Base-by-base conservation (phyloP, 192 early-diverging fungal genomes). In the Linnemannia exigua region DNA sequence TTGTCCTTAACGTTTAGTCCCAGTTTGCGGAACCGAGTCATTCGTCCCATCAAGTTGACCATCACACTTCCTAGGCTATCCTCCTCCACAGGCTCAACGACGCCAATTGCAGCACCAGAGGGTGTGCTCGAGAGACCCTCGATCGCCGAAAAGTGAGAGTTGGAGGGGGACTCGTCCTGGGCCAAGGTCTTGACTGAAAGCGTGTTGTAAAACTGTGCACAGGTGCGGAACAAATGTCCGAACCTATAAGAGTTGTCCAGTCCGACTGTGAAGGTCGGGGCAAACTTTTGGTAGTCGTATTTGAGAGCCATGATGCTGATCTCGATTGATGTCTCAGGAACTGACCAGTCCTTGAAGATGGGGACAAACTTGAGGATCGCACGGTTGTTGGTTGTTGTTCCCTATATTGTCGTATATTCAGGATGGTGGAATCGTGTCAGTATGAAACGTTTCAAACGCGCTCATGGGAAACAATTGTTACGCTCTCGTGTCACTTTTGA, bases 331-430 rank as follows among this genome's bases (percentile, higher is more conserved):
- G 91, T 88, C 75, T 96, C 93, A 36, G 90, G 87, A 33, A 91
- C 82, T n/a, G 82, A 84, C 28, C 87, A 87, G 11, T 90, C 88
- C 54, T 93, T 90, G 80, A 97, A 97, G 25, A 97, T 85, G 6
- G 95, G 94, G 31, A 92, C 77, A 41, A 97, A 92, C 79, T 95
- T 94, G 14, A 98, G 88, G 35, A 98, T 84, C 9, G 96, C 97
- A 8, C 95, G 88, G n/a, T 96, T 96, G 84, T 98, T 98, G 33
- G 93, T 93, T 15, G 97, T 97, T 0, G 97, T 96, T 52, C 93
- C 94, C 92, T 93, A 71, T n/a, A n/a, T n/a, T n/a, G n/a, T n/a
- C n/a, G n/a, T n/a, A n/a, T n/a, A n/a, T n/a, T n/a, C n/a, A n/a
- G n/a, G 15, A 51, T 16, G 41, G 5, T 2, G 31, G 8, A 72